Evolutionary conservation across 139 green algal genomes (phyloP).

Genomic region (Haematococcus sp.): DNA sequence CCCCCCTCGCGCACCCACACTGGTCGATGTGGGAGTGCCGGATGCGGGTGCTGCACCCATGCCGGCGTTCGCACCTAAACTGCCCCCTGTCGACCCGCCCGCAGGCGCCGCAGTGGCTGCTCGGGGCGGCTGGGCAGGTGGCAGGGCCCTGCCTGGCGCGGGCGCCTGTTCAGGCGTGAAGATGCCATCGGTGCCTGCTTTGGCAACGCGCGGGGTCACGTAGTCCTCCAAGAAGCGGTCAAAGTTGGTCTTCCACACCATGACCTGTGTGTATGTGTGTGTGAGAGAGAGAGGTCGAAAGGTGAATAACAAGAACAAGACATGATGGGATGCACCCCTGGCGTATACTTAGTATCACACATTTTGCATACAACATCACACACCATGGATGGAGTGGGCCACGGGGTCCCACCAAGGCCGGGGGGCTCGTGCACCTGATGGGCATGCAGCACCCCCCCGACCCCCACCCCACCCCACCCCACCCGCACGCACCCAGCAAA

Average conservation of each 20-base stretch:
- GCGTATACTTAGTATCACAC: not conserved
- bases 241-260: conserved; percentile 92
- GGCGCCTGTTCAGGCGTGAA: conserved; percentile 2
- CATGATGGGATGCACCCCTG: not conserved
- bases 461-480: too few relatives aligned
- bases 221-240: conserved; percentile 70
- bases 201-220: conserved; percentile 26
- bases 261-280: conserved; percentile 45
- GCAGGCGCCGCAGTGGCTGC: not conserved
- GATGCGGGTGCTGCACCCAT: too few relatives aligned
- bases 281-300: not conserved
- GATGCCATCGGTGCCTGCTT: conserved; percentile 12
- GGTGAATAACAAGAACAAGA: not conserved
- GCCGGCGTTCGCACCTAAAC: too few relatives aligned
- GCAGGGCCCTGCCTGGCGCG: not conserved
- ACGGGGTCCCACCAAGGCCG: too few relatives aligned
- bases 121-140: not conserved
- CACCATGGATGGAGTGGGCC: not conserved
- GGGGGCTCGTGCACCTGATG: too few relatives aligned
- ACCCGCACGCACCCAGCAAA: too few relatives aligned
- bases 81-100: too few relatives aligned
- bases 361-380: too few relatives aligned
- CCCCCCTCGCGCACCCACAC: too few relatives aligned
- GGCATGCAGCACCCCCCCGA: too few relatives aligned
- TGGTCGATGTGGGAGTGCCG: too few relatives aligned